These are phyloP conservation scores for Dipodascopsis tothii DNA, from an alignment of 805 yeast genomes.

Conservation along the genomic window DNA sequence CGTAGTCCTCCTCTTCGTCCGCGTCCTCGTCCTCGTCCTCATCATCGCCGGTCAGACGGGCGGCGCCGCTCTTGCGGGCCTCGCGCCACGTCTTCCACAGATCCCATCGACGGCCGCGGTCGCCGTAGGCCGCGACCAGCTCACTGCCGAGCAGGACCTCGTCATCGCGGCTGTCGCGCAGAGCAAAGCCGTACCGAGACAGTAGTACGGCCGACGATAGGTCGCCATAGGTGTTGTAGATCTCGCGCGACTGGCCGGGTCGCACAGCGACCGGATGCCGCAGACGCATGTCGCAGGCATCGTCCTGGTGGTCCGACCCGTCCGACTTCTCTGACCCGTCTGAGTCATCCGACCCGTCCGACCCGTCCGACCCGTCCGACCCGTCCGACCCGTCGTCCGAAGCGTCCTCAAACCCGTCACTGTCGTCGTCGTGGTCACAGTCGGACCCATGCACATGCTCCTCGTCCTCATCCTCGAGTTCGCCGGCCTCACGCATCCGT, in stretches of 20 bases:
- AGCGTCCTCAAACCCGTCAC: slow-evolving; percentile 26
- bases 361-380: slow-evolving; percentile 24
- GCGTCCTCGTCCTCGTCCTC: slow-evolving; percentile 1
- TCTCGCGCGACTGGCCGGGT: slow-evolving; percentile 43
- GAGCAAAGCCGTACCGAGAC: slow-evolving; percentile 72
- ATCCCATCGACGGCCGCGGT: slow-evolving; percentile 6
- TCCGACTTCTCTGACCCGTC: slow-evolving; percentile 8
- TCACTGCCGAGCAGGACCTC: slow-evolving; percentile 13
- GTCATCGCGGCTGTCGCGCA: slow-evolving; percentile 45
- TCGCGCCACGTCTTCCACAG: not conserved
- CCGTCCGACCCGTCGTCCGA: slow-evolving; percentile 24
- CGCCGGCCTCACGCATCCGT: slow-evolving; percentile 3
- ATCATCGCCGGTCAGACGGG: not conserved
- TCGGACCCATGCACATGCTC: no score
- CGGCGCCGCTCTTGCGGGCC: not conserved
- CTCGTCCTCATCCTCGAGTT: slow-evolving; percentile 19
- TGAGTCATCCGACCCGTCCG: slow-evolving; percentile 26
- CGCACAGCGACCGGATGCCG: not conserved
- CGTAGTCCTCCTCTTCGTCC: not conserved
- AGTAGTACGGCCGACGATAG: slow-evolving; percentile 57
- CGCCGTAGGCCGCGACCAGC: slow-evolving; percentile 2
- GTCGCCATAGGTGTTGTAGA: slow-evolving; percentile 80
- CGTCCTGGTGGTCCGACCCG: not conserved
- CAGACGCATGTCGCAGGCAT: not conserved
- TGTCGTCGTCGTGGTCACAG: slow-evolving; percentile 29